A percentile compares a stretch with the other conserved stretches of the same genome.
Evolutionary conservation across 1,139 yeast species (phyloP).

Genomic region (Saccharomycopsis phalli): DNA sequence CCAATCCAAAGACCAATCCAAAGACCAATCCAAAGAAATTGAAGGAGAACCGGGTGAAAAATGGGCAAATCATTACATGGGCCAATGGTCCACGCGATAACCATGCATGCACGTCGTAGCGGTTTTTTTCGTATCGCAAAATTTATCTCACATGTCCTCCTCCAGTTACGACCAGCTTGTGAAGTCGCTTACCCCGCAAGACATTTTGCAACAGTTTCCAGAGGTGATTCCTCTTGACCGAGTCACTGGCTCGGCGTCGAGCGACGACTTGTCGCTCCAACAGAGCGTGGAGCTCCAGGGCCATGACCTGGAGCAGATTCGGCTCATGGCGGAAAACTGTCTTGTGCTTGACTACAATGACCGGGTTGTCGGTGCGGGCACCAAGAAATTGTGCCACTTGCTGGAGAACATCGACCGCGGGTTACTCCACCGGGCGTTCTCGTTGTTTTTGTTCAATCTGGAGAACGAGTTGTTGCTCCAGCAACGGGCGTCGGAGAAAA

Average conservation of each 20-base stretch:
- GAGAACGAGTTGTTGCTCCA: slow-evolving; percentile 74
- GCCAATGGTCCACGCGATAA: too few relatives aligned
- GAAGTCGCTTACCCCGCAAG: slow-evolving; percentile 36
- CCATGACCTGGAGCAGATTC: slow-evolving; percentile 89
- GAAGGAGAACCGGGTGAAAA: too few relatives aligned
- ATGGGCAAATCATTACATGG: too few relatives aligned
- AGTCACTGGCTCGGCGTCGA: slow-evolving; percentile 39
- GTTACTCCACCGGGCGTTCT: slow-evolving; percentile 87
- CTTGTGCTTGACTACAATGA: slow-evolving; percentile 87
- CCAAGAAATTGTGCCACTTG: slow-evolving; percentile 86
- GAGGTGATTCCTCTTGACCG: slow-evolving; percentile 42
- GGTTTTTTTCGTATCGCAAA: too few relatives aligned
- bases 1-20: too few relatives aligned
- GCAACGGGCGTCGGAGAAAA: slow-evolving; percentile 92
- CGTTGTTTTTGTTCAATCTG: slow-evolving; percentile 81
- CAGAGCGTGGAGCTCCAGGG: slow-evolving; percentile 45
- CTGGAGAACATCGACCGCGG: slow-evolving; percentile 84
- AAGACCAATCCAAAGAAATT: too few relatives aligned
- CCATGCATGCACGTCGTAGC: too few relatives aligned
- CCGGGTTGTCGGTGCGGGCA: slow-evolving; percentile 82
- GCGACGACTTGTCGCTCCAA: slow-evolving; percentile 9
- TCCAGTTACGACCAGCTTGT: slow-evolving; percentile 44
- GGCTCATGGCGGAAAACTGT: slow-evolving; percentile 93
- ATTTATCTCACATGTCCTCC: slow-evolving; percentile 12
- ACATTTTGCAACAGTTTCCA: slow-evolving; percentile 50